Evolutionary conservation across 371 early-diverging fungal genomes (phyloP), one percentile per base, ranked within the genome.

Genomic region (Basidiobolus heterosporus): DNA sequence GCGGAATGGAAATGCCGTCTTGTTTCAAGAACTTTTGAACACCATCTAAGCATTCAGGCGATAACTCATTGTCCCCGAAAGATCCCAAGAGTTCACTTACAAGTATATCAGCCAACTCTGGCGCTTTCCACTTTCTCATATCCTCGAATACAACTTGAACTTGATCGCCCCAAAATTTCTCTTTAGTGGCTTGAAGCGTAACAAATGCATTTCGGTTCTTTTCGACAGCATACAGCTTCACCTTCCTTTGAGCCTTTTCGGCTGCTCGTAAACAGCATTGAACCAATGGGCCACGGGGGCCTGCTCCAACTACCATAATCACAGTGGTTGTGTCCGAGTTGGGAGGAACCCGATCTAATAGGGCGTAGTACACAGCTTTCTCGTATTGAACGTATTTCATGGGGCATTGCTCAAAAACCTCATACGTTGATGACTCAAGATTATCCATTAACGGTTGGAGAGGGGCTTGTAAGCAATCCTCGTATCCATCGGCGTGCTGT

Each of bases 51-150:
- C 95, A 96, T 62, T 96, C 97, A 2, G 97, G 97, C 1, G 92
- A 87, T 2, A 94, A 74, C 59, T 96, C 97, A 60, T 96, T 96
- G 62, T 96, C 94, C 42, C 92, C 93, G 71, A 93, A 88, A 9
- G 91, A 91, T 2, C 92, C 91, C 23, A 94, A 65, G 2, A 93
- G 68, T 60, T 94, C 91, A 51, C 85, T 85, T 18, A 91, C 87
- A 19, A 92, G 62, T 30, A 93, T 84, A 62, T 91, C 93, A 20
- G 82, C 84, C 69, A 72, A 56, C 46, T 75, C 74, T 0, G 78
- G 68, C 0, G 87, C 73, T n/a, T 58, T 68, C 87, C 85, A 89
- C 49, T 67, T 62, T 40, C 96, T 77, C 91, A 93, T 94, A 49
- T 96, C 94, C 7, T 77, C 75, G 58, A 80, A 85, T 5, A 85